Evolutionary conservation across 805 yeast genomes (phyloP), one percentile per base, ranked within the genome.

Genomic region (Ogataea siamensis): DNA sequence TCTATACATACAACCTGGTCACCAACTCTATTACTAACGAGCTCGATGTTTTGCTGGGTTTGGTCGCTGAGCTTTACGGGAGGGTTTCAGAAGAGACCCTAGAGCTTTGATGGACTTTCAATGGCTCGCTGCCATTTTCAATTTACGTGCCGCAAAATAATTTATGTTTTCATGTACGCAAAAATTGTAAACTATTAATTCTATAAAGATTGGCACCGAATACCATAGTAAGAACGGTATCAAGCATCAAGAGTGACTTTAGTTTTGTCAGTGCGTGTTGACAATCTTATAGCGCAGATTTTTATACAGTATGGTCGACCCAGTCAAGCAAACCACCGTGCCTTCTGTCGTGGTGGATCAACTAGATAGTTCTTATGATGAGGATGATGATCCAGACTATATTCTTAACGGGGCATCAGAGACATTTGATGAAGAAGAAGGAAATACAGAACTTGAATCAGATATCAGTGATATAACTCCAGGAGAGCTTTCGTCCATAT

Each of bases 1-100:
- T 86, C 34, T 87, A 85, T 54, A 76, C 89, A 0, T 86, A 85
- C 57, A 72, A 81, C 32, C 66, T 86, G 56, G 89, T 83, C 15
- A 78, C 89, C 0, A 67, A 80, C 26, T 74, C 81, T 2, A 76
- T 86, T 28, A 71, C 82, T 4, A 74, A 75, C 28, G 87, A 83
- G 53, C 61, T 86, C 47, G 78, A 79, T 42, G 70, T 63, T 29
- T 72, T 87, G 23, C 70, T 81, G 31, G 64, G 59, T 1, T 59
- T 71, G 14, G 69, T 85, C 25, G 77, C 76, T 19, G 74, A 72
- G 2, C 58, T 86, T 6, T 78, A 74, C 54, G 94, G 93, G 7
- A 69, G 74, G 27, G 75, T 86, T 11, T 73, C 78, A 15, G 83
- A 76, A 43, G 87, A 82, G 34, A 62, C 76, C 8, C 70, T 81